These are phyloP conservation scores for Brassica juncea DNA, from an alignment of 345 rosid genomes.

Conservation along the genomic window DNA sequence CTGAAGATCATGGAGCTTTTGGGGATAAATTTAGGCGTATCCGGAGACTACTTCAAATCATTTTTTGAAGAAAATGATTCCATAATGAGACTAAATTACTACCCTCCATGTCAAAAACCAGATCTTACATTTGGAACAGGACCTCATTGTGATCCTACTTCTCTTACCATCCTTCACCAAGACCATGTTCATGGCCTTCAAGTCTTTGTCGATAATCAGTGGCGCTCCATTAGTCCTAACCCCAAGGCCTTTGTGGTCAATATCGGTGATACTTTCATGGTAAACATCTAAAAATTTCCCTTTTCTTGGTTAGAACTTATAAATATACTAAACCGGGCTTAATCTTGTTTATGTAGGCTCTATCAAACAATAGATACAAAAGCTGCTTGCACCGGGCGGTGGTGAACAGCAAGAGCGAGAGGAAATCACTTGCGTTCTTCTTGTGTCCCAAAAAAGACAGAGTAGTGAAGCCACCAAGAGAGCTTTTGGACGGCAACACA, in stretches of 20 bases:
- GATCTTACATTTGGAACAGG: slow-evolving; percentile 95
- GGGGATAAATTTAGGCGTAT: slow-evolving; percentile 72
- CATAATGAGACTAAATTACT: slow-evolving; percentile 96
- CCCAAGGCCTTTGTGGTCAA: slow-evolving; percentile 84
- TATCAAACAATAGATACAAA: slow-evolving; percentile 81
- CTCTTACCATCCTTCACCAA: slow-evolving; percentile 96
- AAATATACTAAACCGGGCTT: slow-evolving; percentile 4
- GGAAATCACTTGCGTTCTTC: slow-evolving; percentile 97
- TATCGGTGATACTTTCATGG: slow-evolving; percentile 99
- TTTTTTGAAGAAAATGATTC: slow-evolving; percentile 85
- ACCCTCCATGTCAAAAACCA: slow-evolving; percentile 94
- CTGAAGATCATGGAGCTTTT: slow-evolving; percentile 89
- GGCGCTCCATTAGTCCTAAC: slow-evolving; percentile 81
- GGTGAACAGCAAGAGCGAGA: slow-evolving; percentile 71
- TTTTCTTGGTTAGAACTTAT: background rate
- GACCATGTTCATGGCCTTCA: slow-evolving; percentile 97
- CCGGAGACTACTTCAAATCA: slow-evolving; percentile 53
- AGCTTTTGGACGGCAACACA: slow-evolving; percentile 53
- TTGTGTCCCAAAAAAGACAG: slow-evolving; percentile 77
- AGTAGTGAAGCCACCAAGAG: slow-evolving; percentile 78
- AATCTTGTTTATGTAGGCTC: slow-evolving; percentile 55
- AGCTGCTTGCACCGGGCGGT: slow-evolving; percentile 97
- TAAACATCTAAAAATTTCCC: slow-evolving; percentile 26
- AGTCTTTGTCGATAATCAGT: slow-evolving; percentile 77
- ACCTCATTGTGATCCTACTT: slow-evolving; percentile 99